These are phyloP conservation scores for Helichrysum umbraculigerum DNA, from an alignment of 129 eudicot genomes.

Conservation along the genomic window DNA sequence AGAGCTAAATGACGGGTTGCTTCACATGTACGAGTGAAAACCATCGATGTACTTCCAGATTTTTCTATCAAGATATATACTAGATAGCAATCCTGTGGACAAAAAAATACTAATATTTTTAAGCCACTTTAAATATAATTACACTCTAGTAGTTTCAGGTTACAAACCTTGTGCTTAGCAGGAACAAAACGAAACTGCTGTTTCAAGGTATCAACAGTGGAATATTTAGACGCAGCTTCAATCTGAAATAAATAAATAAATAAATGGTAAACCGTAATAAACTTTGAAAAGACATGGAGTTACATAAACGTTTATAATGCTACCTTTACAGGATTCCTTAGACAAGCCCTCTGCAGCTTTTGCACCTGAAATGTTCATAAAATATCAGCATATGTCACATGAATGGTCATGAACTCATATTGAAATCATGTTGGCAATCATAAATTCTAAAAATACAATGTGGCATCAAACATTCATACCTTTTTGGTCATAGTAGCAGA, in stretches of 20 bases:
- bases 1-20: constrained; percentile 62
- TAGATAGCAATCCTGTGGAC: constrained; percentile 78
- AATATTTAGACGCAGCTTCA: constrained; percentile 81
- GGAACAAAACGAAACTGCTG: constrained; percentile 78
- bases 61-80: constrained; percentile 64
- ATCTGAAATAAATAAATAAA: constrained; percentile 45
- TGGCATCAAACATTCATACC: constrained; percentile 23
- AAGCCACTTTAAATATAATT: too few species aligned
- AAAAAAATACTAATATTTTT: background rate
- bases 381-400: background rate
- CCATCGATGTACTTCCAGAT: constrained; percentile 81
- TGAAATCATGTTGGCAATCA: background rate
- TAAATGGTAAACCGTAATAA: background rate
- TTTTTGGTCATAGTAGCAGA: constrained; percentile 96
- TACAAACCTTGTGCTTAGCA: constrained; percentile 76
- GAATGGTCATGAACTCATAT: background rate
- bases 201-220: constrained; percentile 87
- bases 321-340: constrained; percentile 84
- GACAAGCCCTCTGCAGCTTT: constrained; percentile 90
- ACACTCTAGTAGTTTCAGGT: background rate
- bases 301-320: background rate
- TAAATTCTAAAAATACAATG: background rate
- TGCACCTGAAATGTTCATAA: constrained; percentile 52
- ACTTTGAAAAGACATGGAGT: background rate
- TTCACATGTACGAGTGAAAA: constrained; percentile 88